A percentile compares a stretch with the other conserved stretches of the same genome.
These are phyloP conservation scores for Vigna unguiculata DNA, from an alignment of 306 rosid genomes.

Conservation along the genomic window DNA sequence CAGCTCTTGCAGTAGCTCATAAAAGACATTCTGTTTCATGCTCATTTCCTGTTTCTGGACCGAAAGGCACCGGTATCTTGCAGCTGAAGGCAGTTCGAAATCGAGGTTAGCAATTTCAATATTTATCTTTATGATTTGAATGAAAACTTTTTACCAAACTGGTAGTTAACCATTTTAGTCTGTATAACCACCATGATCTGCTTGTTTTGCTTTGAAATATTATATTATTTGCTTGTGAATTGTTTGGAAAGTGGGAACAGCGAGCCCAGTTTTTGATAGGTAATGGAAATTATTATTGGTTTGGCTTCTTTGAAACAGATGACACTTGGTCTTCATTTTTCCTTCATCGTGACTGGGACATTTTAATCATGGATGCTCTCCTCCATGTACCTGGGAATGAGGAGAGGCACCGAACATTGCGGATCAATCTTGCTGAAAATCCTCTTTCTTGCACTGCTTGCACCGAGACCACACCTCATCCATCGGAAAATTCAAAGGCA, in stretches of 20 bases:
- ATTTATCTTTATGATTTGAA: slow-evolving; percentile 9
- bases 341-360: slow-evolving; percentile 83
- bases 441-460: slow-evolving; percentile 58
- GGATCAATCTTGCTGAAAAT: slow-evolving; percentile 65
- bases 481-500: slow-evolving; percentile 49
- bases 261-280: slow-evolving; percentile 25
- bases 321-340: slow-evolving; percentile 77
- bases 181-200: slow-evolving; percentile 22
- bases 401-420: slow-evolving; percentile 64
- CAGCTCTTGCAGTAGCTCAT: slow-evolving; percentile 93
- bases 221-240: not conserved
- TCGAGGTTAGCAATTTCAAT: slow-evolving; percentile 68
- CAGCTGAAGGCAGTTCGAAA: slow-evolving; percentile 87
- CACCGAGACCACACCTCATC: slow-evolving; percentile 50
- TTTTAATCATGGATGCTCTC: slow-evolving; percentile 90
- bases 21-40: slow-evolving; percentile 89
- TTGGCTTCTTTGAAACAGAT: slow-evolving; percentile 57
- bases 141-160: not conserved
- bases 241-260: slow-evolving; percentile 10
- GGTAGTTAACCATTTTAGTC: not conserved
- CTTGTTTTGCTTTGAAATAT: slow-evolving; percentile 11
- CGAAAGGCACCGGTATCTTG: slow-evolving; percentile 78
- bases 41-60: slow-evolving; percentile 90
- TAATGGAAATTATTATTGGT: slow-evolving; percentile 28
- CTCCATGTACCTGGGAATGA: slow-evolving; percentile 86